Conservation (phyloP, 2,329 filamentous ascomycete species). For the Calycina herbarum region DNA sequence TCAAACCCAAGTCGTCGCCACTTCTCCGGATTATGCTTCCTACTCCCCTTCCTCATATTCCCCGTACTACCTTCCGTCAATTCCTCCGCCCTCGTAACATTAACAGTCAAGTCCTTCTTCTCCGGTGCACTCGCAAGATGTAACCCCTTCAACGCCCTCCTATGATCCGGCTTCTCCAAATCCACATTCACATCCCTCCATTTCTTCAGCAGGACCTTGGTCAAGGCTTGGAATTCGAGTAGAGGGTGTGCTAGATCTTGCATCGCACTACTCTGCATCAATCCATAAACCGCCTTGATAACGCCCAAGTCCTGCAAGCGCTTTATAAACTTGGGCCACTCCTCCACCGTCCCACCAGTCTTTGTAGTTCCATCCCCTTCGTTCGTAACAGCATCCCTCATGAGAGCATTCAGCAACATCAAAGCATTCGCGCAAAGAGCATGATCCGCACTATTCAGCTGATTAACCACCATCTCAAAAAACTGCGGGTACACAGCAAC, state of each 20-base stretch:
- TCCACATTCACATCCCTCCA: slow-evolving; percentile 88
- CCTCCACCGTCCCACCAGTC: slow-evolving; percentile 52
- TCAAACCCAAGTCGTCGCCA: slow-evolving; percentile 93
- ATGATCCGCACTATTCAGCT: slow-evolving; percentile 91
- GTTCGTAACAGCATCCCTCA: slow-evolving; percentile 83
- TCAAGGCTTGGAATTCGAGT: slow-evolving; percentile 89
- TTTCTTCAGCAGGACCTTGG: slow-evolving; percentile 81
- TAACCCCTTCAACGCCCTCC: slow-evolving; percentile 73
- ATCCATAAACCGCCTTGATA: slow-evolving; percentile 84
- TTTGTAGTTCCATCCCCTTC: slow-evolving; percentile 42
- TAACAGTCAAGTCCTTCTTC: slow-evolving; percentile 40
- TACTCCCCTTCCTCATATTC: slow-evolving; percentile 56
- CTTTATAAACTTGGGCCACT: slow-evolving; percentile 97
- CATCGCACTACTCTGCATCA: slow-evolving; percentile 92
- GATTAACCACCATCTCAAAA: slow-evolving; percentile 87
- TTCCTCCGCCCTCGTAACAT: slow-evolving; percentile 31
- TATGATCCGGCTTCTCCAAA: slow-evolving; percentile 82
- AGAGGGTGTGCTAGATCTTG: slow-evolving; percentile 89
- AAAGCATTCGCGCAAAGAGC: slow-evolving; percentile 92
- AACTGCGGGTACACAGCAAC: slow-evolving; percentile 92
- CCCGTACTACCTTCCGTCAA: slow-evolving; percentile 40
- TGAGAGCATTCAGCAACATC: slow-evolving; percentile 92
- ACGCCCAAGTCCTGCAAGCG: slow-evolving; percentile 87
- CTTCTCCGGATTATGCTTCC: slow-evolving; percentile 81
- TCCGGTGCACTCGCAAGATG: slow-evolving; percentile 80